A percentile compares a stretch with the other conserved stretches of the same genome.
Evolutionary conservation across 345 rosid species (phyloP).

Genomic region (Psidium friedrichsthalianum): DNA sequence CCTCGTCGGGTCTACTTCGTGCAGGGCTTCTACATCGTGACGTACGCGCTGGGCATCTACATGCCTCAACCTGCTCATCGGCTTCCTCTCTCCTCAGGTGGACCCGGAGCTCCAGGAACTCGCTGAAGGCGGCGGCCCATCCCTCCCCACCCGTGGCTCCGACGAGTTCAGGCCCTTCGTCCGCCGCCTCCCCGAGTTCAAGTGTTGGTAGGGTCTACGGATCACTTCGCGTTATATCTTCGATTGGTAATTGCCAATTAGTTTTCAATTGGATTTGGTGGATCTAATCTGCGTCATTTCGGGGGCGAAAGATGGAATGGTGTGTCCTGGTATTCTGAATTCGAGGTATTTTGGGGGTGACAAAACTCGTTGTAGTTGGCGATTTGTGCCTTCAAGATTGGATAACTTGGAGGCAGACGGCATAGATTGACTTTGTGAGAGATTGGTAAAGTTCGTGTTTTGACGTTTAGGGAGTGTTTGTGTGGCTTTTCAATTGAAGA

Average conservation of each 20-base stretch:
- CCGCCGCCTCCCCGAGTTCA: conserved; percentile 89
- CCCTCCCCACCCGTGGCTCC: conserved; percentile 78
- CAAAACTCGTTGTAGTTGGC: not conserved
- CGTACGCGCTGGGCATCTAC: conserved; percentile 87
- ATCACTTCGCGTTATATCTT: not conserved
- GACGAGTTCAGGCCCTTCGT: conserved; percentile 94
- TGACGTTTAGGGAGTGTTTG: not conserved
- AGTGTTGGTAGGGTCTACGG: conserved; percentile 46
- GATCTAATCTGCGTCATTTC: not conserved
- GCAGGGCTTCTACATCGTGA: conserved; percentile 83
- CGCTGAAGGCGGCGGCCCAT: conserved; percentile 27
- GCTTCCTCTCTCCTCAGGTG: conserved; percentile 85
- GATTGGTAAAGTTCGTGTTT: not conserved
- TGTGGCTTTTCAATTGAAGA: not conserved
- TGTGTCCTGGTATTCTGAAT: not conserved
- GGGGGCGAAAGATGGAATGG: not conserved
- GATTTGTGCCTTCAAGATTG: not conserved
- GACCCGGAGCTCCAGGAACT: conserved; percentile 56
- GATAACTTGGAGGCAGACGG: not conserved
- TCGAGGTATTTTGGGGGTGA: not conserved
- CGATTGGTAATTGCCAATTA: not conserved
- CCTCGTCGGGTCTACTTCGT: conserved; percentile 69
- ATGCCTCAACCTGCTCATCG: conserved; percentile 73
- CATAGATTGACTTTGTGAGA: not conserved
- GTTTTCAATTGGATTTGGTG: not conserved